Evolutionary conservation across 441 rosid genomes (phyloP), one percentile per base, ranked within the genome.

Genomic region (Breynia disticha): DNA sequence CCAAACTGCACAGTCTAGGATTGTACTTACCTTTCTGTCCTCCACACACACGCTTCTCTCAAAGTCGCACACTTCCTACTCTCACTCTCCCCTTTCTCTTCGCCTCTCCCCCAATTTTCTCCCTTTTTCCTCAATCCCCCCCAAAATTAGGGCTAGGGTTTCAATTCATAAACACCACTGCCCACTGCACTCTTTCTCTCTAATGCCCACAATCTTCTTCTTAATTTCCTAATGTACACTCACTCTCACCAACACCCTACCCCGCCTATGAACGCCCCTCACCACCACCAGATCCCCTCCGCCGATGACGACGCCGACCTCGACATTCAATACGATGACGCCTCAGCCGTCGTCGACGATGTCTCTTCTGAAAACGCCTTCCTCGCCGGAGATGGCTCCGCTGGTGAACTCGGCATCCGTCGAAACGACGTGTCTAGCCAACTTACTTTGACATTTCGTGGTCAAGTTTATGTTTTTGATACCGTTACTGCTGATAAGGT

Each of bases 381-480:
- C 47, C 75, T 60, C 18, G 35, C 74, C 58, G 72, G 62, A 54
- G 67, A 45, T 35, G 67, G 54, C 51, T 44, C 72, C 24, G 64
- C 42, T 5, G 62, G 86, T 32, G 72, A 71, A 5, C 65, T 61
- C 19, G 63, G 14, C 20, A 44, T 77, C 41, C 83, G 72, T 7
- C 70, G 65, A 0, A 64, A 39, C 18, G 84, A 79, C 16, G 76
- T 67, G 15, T 75, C 86, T 1, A 82, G 76, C 72, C 95, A 86
- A 72, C 86, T 91, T 16, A 82, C 89, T 3, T 81, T 91, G 69
- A 80, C 98, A 19, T 91, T 87, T 66, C 89, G 93, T 1, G 97
- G 98, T 13, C 97, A 88, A 59, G 94, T 91, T 66, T 91, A 83
- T 67, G 95, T 88, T 11, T 91, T 86, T 37, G 90, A 91, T 56